phyloP scores from a whole-genome alignment of 1,284 basidiomycete genomes.

The Sanghuangporus weigelae region DNA sequence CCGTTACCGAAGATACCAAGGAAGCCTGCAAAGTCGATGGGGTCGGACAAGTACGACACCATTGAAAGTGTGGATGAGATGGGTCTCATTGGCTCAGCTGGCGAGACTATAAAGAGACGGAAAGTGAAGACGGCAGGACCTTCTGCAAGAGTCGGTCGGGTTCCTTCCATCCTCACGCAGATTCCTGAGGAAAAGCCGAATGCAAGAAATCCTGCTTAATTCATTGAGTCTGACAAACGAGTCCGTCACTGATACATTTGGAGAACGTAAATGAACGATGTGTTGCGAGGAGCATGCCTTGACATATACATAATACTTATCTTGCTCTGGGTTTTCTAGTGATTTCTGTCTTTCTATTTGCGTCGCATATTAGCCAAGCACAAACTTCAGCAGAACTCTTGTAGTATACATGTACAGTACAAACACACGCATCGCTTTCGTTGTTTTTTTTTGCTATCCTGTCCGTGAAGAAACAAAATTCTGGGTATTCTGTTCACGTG shows the following conservation, averaged over 20 bases:
- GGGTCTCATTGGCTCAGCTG: not conserved
- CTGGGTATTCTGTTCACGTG: not conserved
- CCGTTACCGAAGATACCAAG: not conserved
- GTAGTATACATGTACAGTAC: constrained; percentile 1
- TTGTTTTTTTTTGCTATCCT: not conserved
- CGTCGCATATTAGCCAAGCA: not conserved
- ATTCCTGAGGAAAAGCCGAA: constrained; percentile 4
- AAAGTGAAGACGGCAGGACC: constrained; percentile 1
- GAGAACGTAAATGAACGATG: too few species aligned
- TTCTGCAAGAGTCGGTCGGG: not conserved
- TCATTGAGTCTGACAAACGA: not conserved
- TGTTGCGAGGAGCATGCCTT: not conserved
- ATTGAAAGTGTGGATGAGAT: constrained; percentile 9
- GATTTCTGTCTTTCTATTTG: not conserved
- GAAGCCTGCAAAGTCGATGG: not conserved
- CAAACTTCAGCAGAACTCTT: not conserved
- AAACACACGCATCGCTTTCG: not conserved
- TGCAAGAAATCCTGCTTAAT: not conserved
- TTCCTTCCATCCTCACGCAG: not conserved
- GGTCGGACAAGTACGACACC: not conserved
- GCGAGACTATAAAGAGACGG: not conserved
- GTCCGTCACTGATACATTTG: not conserved
- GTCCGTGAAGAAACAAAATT: not conserved
- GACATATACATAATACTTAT: not conserved
- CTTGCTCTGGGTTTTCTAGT: not conserved